A percentile compares a stretch with the other conserved stretches of the same genome.
Conservation (phyloP, 73 alveolate species). For the Uronychia binucleata region DNA sequence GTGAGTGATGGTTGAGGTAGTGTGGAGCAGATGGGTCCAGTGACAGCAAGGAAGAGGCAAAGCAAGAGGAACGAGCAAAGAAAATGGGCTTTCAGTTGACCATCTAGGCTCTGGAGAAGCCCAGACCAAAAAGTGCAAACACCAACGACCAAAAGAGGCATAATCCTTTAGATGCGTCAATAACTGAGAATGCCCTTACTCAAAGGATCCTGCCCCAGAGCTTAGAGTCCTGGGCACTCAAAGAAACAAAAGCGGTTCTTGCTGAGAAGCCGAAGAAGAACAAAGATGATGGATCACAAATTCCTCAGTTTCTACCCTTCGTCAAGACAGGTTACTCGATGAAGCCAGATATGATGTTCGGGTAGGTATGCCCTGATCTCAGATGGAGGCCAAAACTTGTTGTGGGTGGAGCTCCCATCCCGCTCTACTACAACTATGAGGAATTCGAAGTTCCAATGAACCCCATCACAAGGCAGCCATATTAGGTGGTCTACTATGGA, state of each 20-base stretch:
- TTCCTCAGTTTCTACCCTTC: conserved; percentile 16
- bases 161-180: not conserved
- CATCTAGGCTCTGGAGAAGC: too few species aligned
- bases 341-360: conserved; percentile 75
- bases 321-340: conserved; percentile 44
- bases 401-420: conserved; percentile 55
- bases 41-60: too few species aligned
- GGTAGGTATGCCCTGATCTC: conserved; percentile 35
- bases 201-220: not conserved
- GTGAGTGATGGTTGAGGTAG: too few species aligned
- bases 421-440: conserved; percentile 55
- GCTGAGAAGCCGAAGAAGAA: not conserved
- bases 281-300: not conserved
- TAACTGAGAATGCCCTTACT: not conserved
- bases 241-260: not conserved
- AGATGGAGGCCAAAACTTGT: conserved; percentile 29
- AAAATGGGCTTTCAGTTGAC: too few species aligned
- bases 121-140: too few species aligned
- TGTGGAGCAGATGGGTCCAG: too few species aligned
- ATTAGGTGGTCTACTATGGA: conserved; percentile 35
- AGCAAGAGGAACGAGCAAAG: too few species aligned
- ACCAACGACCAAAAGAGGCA: not conserved
- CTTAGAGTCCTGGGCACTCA: not conserved
- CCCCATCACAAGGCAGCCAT: conserved; percentile 22
- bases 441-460: conserved; percentile 29